Evolutionary conservation across 1,139 yeast genomes (phyloP), one percentile per base, ranked within the genome.

Genomic region (Geotrichum aggregatum): DNA sequence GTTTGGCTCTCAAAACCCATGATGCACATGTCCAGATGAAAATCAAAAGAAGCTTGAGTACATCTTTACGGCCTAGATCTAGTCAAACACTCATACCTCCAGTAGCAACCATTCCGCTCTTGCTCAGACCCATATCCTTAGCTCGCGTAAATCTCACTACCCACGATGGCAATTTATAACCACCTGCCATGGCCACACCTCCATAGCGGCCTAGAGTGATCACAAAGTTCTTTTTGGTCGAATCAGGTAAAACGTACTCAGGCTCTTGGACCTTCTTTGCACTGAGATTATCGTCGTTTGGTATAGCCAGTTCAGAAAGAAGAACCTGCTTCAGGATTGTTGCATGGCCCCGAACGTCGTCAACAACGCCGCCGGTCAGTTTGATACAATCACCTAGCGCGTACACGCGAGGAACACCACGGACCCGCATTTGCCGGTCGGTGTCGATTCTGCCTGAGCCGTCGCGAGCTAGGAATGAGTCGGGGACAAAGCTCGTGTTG

Each of bases 401-500:
- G 44, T 41, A 41, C 13, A 26, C 34, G 3, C 24, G 28, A 6
- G 36, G 6, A 4, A n/a, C 18, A 8, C 28, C 28, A 24, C 7
- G 28, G 8, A 50, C 50, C 3, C 50, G 46, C 19, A 45, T 22
- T 11, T 34, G 44, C 13, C 28, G 16, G 6, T 39, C 45, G 1
- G 30, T 13, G 3, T 33, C 38, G 28, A 50, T 34, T 16, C 46
- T 34, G 10, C 47, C 47, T n/a, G 39, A 33, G 7, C 28, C 28
- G 28, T 24, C 28, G 14, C 16, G 16, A 7, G 16, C 13, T 18
- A 45, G 19, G 16, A 13, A 40, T 1, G 1, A 8, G 3, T 33
- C 18, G 8, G 53, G 53, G 19, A 50, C 14, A 28, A 50, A 50
- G 18, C 16, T 16, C 7, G 50, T 50, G 21, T 50, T 50, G 26